A percentile compares a stretch with the other conserved stretches of the same genome.
These are phyloP conservation scores for Emergomyces orientalis DNA, from an alignment of 2,329 filamentous ascomycete genomes.

Conservation along the genomic window DNA sequence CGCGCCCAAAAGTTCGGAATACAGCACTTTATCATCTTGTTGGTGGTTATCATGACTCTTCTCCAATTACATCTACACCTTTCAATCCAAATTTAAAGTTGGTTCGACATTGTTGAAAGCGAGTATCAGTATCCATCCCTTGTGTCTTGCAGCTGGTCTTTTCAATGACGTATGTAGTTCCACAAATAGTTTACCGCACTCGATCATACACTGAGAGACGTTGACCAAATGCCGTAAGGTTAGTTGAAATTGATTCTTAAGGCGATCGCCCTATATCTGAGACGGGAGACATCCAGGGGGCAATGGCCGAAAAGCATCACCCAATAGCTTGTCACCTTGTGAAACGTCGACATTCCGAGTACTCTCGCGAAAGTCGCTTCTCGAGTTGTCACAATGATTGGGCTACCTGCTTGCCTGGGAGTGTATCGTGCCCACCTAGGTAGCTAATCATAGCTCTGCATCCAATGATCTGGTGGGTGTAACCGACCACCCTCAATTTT, in stretches of 20 bases:
- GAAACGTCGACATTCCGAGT: too few relatives aligned
- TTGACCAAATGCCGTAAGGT: neutral
- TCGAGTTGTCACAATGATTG: too few relatives aligned
- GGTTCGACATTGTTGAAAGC: neutral
- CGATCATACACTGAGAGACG: neutral
- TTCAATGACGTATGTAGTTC: neutral
- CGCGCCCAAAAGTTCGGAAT: constrained; percentile 2
- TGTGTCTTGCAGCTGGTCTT: neutral
- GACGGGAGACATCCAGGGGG: neutral
- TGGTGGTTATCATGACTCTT: neutral
- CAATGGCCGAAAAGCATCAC: neutral
- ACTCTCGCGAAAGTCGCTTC: too few relatives aligned
- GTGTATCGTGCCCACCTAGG: too few relatives aligned
- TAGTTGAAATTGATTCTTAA: neutral
- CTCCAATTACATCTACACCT: neutral
- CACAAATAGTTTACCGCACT: neutral
- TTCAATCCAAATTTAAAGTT: neutral
- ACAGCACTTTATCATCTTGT: neutral
- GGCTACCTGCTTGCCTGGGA: too few relatives aligned
- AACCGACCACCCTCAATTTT: too few relatives aligned
- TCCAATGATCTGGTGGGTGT: too few relatives aligned
- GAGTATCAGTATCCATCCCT: neutral
- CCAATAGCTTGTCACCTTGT: neutral
- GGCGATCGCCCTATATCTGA: neutral
- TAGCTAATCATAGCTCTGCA: too few relatives aligned